Evolutionary conservation across 805 yeast species (phyloP), one percentile per base, ranked within the genome.

Genomic region (Phaffomyces antillensis): DNA sequence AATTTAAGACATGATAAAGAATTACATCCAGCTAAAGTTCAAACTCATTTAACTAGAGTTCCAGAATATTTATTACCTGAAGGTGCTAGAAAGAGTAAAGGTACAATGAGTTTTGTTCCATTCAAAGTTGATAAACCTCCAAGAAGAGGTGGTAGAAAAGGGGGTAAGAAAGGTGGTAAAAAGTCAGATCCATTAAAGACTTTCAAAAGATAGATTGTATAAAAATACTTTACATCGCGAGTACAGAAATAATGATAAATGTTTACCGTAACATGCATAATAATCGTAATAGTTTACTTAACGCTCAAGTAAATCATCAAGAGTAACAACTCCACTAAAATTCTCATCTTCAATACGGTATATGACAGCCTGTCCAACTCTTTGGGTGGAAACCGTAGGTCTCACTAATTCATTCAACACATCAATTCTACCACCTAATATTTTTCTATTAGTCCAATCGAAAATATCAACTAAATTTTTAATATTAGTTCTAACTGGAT

Each of bases 1-100:
- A 79, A 85, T 43, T 76, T 93, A 61, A 83, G 96, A 61, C 99
- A 93, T 60, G 99, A 93, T 62, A 86, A 83, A 57, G 96, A 86
- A 52, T 63, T 87, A 46, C 95, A 90, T 59, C 81, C 91, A 10
- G 71, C 90, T 1, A 78, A 95, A 63, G 76, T 81, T 7, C 96
- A 90, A 62, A 68, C 77, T 30, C 96, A 93, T 59, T 72, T 93
- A 68, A 90, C 87, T 62, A 77, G 95, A 62, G 91, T 93, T 28
- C 99, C 99, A 1, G 89, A 86, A 38, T 93, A 93, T 59, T 70
- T 93, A 53, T 68, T 93, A 50, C 98, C 98, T 7, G 86, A 81
- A 54, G 75, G 79, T 52, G 87, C 85, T 3, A 75, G 90, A 60
- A 62, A 69, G 33, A 67, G 68, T 32, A 73, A 72, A 46, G 68